Evolutionary conservation across 169 alveolate genomes (phyloP).

Genomic region (Neospora caninum): DNA sequence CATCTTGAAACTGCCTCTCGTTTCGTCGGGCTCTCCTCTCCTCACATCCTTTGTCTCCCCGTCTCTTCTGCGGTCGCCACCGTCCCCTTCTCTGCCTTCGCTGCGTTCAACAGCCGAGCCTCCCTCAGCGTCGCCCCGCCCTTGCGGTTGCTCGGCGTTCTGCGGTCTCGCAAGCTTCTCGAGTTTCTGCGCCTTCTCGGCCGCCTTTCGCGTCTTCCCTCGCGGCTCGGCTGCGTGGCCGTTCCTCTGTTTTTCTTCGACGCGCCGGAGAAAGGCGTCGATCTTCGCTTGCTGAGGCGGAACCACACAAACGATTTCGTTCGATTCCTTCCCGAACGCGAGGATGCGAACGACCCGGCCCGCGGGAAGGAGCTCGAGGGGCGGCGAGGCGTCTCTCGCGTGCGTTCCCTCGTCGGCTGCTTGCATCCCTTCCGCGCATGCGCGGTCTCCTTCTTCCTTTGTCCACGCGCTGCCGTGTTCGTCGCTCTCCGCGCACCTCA

Average conservation of each 20-base stretch:
- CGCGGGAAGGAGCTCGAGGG: neutral
- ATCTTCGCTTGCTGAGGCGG: constrained; percentile 30
- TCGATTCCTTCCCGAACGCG: neutral
- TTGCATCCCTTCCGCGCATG: neutral
- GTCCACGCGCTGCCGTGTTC: neutral
- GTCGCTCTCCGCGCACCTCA: too few relatives aligned
- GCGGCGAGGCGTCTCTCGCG: too few relatives aligned
- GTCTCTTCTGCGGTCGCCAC: neutral
- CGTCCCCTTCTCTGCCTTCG: neutral
- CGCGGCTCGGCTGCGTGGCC: neutral
- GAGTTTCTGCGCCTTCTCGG: neutral
- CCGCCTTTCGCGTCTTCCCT: neutral
- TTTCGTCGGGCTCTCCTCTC: neutral
- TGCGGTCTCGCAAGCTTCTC: neutral
- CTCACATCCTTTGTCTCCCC: too few relatives aligned
- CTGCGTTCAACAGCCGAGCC: neutral
- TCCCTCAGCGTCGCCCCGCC: neutral
- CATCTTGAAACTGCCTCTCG: neutral
- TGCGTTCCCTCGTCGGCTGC: too few relatives aligned
- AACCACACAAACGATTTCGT: neutral
- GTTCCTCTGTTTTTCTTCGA: neutral
- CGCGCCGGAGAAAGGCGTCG: neutral
- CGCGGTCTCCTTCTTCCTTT: neutral
- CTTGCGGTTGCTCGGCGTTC: neutral
- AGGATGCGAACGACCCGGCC: constrained; percentile 25